Percentiles rank a stretch among this genome's conserved stretches.
Conservation (phyloP, 2,329 filamentous ascomycete species). For the Ophiostoma pallidulum region DNA sequence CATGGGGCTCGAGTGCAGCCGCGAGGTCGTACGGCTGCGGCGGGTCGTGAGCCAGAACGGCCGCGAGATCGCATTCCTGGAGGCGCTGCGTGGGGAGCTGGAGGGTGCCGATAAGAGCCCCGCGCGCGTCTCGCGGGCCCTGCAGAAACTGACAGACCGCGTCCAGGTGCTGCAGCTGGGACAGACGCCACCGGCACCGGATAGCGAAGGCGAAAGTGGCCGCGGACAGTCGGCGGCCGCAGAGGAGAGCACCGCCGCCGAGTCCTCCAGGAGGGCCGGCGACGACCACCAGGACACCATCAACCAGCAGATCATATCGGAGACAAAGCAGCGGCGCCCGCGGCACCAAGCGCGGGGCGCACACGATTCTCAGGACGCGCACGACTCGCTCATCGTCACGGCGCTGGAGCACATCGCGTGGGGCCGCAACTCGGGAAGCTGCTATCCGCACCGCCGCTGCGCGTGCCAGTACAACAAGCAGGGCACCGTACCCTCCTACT, state of each 20-base stretch:
- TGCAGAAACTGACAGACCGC: conserved; percentile 12
- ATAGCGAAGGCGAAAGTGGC: neutral
- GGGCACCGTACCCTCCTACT: conserved; percentile 5
- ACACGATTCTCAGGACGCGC: neutral
- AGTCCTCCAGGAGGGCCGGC: too few species aligned
- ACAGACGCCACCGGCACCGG: neutral
- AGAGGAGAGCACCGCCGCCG: neutral
- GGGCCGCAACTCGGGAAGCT: conserved; percentile 27
- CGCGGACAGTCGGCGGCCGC: neutral
- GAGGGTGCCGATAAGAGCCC: neutral
- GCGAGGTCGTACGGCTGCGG: conserved; percentile 16
- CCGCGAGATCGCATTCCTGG: conserved; percentile 16
- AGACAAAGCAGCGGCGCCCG: too few species aligned
- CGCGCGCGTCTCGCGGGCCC: conserved; percentile 1
- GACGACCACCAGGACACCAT: too few species aligned
- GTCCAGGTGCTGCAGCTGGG: conserved; percentile 14
- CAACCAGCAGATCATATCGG: too few species aligned
- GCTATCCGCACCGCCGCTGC: conserved; percentile 19
- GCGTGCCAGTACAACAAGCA: conserved; percentile 15
- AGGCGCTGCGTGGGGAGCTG: conserved; percentile 12
- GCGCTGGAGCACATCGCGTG: conserved; percentile 29
- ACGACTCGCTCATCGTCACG: conserved; percentile 22
- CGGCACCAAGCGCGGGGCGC: too few species aligned
- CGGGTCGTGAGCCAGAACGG: conserved; percentile 16
- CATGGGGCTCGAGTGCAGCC: conserved; percentile 15